Conservation (phyloP, 805 yeast species). For the Teunomyces gatunensis region DNA sequence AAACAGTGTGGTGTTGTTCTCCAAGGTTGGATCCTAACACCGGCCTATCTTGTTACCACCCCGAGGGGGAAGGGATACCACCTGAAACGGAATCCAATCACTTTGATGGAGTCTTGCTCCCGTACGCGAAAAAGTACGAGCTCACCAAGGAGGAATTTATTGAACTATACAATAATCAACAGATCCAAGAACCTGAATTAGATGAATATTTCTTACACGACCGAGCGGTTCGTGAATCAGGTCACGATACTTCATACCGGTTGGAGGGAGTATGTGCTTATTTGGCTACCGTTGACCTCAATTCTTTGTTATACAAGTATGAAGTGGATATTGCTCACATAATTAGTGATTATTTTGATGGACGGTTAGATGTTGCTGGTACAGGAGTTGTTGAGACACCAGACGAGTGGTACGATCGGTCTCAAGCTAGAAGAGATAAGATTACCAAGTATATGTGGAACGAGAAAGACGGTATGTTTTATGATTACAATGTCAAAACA, state of each 20-base stretch:
- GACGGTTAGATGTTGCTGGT: constrained; percentile 31
- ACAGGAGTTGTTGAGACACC: constrained; percentile 44
- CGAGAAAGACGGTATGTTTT: constrained; percentile 71
- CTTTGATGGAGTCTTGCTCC: constrained; percentile 66
- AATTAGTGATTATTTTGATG: constrained; percentile 55
- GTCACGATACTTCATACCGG: constrained; percentile 92
- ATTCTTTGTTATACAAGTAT: constrained; percentile 82
- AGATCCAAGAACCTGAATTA: constrained; percentile 70
- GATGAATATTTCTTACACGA: constrained; percentile 90
- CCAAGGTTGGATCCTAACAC: constrained; percentile 75
- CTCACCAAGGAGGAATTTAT: constrained; percentile 60
- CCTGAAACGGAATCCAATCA: constrained; percentile 95
- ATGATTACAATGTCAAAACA: constrained; percentile 72
- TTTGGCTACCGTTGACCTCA: constrained; percentile 87
- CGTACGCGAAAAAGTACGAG: constrained; percentile 64
- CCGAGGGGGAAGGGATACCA: constrained; percentile 90
- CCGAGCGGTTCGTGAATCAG: constrained; percentile 92
- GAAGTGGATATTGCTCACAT: constrained; percentile 77
- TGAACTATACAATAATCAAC: constrained; percentile 61
- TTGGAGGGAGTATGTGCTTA: constrained; percentile 87
- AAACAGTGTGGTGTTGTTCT: constrained; percentile 68
- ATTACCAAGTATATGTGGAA: constrained; percentile 81
- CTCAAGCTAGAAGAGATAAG: constrained; percentile 49
- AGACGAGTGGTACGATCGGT: constrained; percentile 59
- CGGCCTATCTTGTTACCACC: constrained; percentile 86